These are phyloP conservation scores for Phalaenopsis aphrodite DNA, from an alignment of 106 monocot genomes.

Conservation along the genomic window DNA sequence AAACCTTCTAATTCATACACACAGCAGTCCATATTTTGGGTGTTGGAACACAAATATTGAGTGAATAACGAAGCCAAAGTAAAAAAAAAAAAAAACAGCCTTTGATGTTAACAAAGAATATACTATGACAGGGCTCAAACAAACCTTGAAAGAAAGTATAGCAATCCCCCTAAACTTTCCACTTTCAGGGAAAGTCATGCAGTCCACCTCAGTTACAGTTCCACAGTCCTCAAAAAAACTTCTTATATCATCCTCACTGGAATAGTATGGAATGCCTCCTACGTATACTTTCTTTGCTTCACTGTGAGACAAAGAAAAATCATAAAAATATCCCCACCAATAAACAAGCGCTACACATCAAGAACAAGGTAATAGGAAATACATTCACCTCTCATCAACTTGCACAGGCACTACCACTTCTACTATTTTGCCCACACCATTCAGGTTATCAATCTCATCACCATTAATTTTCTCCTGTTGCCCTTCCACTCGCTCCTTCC, in stretches of 20 bases:
- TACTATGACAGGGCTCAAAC: background rate
- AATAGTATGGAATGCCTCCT: conserved; percentile 99
- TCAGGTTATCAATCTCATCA: conserved; percentile 1
- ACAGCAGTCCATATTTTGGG: background rate
- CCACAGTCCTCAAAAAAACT: conserved; percentile 91
- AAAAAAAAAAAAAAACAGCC: background rate
- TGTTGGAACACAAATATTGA: background rate
- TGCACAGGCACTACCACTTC: background rate
- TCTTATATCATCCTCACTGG: conserved; percentile 88
- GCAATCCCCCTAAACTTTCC: conserved; percentile 97
- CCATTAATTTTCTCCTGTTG: conserved; percentile 10
- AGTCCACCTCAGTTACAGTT: conserved; percentile 70
- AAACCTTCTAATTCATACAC: background rate
- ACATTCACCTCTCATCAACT: conserved; percentile 23
- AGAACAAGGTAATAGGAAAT: background rate
- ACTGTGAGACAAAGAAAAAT: conserved; percentile 28
- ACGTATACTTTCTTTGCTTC: conserved; percentile 81
- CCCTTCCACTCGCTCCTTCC: conserved; percentile 9
- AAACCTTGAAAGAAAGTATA: conserved; percentile 88
- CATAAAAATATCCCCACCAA: background rate
- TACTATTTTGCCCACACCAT: background rate
- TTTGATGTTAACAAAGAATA: background rate
- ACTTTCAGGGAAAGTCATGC: conserved; percentile 95
- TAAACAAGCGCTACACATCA: background rate
- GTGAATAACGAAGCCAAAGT: background rate